phyloP scores from a whole-genome alignment of 1,284 basidiomycete genomes.

The Jaminaea rosea region DNA sequence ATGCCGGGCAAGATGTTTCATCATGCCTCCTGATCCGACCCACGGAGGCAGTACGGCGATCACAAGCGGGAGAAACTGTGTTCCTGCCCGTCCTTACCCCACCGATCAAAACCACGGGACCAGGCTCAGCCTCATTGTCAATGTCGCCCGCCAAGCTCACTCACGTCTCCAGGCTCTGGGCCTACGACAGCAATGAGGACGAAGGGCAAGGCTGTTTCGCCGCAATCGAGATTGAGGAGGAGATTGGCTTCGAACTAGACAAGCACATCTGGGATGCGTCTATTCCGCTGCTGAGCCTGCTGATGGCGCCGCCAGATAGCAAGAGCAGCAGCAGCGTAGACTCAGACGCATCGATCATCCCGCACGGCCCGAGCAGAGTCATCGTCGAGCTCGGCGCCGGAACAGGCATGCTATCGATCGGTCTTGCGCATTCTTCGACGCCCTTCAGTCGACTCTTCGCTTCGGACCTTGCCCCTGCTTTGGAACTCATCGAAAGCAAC shows the following conservation, averaged over 20 bases:
- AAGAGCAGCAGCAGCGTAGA: background rate
- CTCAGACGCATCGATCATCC: background rate
- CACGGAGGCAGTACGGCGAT: background rate
- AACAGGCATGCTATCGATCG: conserved; percentile 4
- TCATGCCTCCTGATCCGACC: background rate
- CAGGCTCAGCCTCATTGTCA: background rate
- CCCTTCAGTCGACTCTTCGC: background rate
- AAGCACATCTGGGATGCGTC: conserved; percentile 15
- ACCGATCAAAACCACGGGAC: background rate
- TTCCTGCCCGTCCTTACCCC: conserved; percentile 4
- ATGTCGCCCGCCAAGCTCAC: background rate
- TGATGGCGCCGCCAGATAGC: background rate
- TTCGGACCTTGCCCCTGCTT: background rate
- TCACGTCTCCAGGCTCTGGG: background rate
- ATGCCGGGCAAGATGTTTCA: background rate
- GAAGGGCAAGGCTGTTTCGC: too few relatives aligned
- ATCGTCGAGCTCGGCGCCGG: conserved; percentile 5
- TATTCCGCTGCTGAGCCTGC: background rate
- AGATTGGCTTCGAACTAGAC: conserved; percentile 11
- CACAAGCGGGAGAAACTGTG: background rate
- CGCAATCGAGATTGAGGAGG: conserved; percentile 6
- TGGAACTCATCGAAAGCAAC: conserved; percentile 5
- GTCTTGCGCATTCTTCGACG: background rate
- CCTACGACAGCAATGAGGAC: background rate
- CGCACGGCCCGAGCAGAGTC: background rate